These are phyloP conservation scores for Davidsoniella virescens DNA, from an alignment of 2,329 filamentous ascomycete species.

Conservation along the genomic window DNA sequence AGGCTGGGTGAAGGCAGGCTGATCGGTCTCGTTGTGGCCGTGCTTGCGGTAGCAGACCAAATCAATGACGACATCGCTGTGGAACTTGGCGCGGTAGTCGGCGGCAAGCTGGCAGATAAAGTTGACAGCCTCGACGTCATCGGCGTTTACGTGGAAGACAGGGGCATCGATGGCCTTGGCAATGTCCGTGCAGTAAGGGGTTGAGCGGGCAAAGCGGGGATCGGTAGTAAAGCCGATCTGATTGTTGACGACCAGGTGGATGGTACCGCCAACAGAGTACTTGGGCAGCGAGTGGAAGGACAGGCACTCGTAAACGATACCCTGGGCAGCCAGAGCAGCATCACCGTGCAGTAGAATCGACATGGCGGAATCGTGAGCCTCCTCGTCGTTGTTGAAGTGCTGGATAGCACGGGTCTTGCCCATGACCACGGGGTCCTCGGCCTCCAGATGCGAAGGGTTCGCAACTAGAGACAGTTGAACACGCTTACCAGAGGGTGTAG, in stretches of 20 bases:
- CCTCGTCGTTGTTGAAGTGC: slow-evolving; percentile 97
- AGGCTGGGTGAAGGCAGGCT: slow-evolving; percentile 98
- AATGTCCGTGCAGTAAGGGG: slow-evolving; percentile 97
- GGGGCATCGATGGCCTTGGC: slow-evolving; percentile 97
- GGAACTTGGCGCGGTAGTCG: slow-evolving; percentile 97
- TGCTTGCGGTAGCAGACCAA: slow-evolving; percentile 98
- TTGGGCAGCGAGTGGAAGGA: slow-evolving; percentile 91
- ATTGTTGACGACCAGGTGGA: slow-evolving; percentile 97
- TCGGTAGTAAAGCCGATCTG: slow-evolving; percentile 99
- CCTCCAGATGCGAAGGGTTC: slow-evolving; percentile 95
- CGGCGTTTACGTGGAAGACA: slow-evolving; percentile 97
- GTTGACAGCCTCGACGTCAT: slow-evolving; percentile 96
- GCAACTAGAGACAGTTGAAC: slow-evolving; percentile 97
- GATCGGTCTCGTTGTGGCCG: slow-evolving; percentile 98
- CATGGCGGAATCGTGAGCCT: slow-evolving; percentile 79
- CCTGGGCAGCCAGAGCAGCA: slow-evolving; percentile 89
- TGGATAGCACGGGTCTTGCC: slow-evolving; percentile 96
- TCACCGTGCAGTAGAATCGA: slow-evolving; percentile 92
- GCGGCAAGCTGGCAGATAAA: slow-evolving; percentile 94
- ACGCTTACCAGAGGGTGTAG: slow-evolving; percentile 93
- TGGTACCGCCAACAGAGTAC: slow-evolving; percentile 93
- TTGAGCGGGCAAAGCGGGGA: slow-evolving; percentile 90
- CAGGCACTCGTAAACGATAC: slow-evolving; percentile 95
- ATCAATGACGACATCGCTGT: slow-evolving; percentile 94
- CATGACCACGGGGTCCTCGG: slow-evolving; percentile 92